Evolutionary conservation across 805 yeast species (phyloP), one percentile per base, ranked within the genome.

Genomic region (Clavispora carvajalis): DNA sequence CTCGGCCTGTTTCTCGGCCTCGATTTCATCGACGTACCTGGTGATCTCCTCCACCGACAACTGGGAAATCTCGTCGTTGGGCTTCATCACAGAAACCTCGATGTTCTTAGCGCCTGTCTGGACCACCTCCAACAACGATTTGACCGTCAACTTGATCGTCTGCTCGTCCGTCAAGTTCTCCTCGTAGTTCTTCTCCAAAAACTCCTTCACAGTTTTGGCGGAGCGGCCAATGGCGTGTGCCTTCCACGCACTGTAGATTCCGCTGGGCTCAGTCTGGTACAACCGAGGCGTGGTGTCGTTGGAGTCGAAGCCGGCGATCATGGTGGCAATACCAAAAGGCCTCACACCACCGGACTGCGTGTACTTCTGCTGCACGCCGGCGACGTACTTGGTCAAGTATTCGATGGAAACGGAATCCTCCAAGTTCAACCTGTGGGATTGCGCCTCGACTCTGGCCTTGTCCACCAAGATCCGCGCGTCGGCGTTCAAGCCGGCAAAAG

Each of bases 291-390:
- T 76, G 17, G 65, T 65, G 64, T 88, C 96, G 56, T 83, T 82
- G 40, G 82, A 82, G 67, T 93, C 98, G 56, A 93, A 93, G 1
- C 99, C 99, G 18, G 95, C 96, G 60, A 93, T 85, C 55, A 93
- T 71, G 22, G 97, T 93, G 38, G 96, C 83, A 53, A 93, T 85
- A 43, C 99, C 99, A 62, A 93, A 93, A 16, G 99, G 99, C 65
- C 99, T 79, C 19, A 93, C 96, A 64, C 99, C 99, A 52, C 99
- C 99, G 37, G 95, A 82, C 65, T 93, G 99, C 5, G 99, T 93
- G 67, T 91, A 93, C 63, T 82, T 79, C 63, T 93, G 99, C 65
- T 93, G 97, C 34, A 91, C 91, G 17, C 97, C 96, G n/a, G 99
- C 99, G 48, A 93, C 87, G 57, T 87, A 87, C 62, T 85, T 84